These are phyloP conservation scores for Malus fusca DNA, from an alignment of 306 rosid species.

Conservation along the genomic window DNA sequence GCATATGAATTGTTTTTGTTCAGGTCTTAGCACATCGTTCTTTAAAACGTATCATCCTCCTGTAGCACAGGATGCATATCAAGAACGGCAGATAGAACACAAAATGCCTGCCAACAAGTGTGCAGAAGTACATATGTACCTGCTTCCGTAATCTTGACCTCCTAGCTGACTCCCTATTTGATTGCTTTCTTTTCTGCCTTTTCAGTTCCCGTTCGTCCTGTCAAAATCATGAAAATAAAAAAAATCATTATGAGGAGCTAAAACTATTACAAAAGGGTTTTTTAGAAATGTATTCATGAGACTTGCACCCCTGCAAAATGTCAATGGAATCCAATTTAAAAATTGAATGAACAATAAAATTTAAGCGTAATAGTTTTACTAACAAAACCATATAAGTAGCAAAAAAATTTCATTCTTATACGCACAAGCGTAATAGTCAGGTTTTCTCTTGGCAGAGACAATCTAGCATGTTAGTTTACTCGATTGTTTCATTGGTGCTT, in stretches of 20 bases:
- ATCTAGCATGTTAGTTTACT: not conserved
- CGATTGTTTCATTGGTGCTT: not conserved
- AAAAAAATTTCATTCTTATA: not conserved
- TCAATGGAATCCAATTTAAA: not conserved
- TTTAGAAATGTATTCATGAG: not conserved
- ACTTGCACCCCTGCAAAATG: not conserved
- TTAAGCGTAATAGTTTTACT: not conserved
- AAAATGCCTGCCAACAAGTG: not conserved
- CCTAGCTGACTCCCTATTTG: conserved; percentile 95
- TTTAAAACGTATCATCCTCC: not conserved
- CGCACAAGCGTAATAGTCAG: too few relatives aligned
- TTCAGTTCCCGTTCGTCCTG: conserved; percentile 95
- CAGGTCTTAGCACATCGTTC: not conserved
- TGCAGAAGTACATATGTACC: conserved; percentile 30
- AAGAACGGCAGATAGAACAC: not conserved
- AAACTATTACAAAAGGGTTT: not conserved
- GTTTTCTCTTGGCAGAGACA: not conserved
- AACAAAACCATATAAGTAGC: not conserved
- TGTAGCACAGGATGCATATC: not conserved
- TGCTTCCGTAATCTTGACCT: conserved; percentile 97
- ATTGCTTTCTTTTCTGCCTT: conserved; percentile 96
- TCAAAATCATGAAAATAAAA: conserved; percentile 18
- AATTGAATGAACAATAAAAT: not conserved
- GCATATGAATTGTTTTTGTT: not conserved
- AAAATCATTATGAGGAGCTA: not conserved